Evolutionary conservation across 2,329 filamentous ascomycete species (phyloP).

Genomic region (Trichoderma sp.): DNA sequence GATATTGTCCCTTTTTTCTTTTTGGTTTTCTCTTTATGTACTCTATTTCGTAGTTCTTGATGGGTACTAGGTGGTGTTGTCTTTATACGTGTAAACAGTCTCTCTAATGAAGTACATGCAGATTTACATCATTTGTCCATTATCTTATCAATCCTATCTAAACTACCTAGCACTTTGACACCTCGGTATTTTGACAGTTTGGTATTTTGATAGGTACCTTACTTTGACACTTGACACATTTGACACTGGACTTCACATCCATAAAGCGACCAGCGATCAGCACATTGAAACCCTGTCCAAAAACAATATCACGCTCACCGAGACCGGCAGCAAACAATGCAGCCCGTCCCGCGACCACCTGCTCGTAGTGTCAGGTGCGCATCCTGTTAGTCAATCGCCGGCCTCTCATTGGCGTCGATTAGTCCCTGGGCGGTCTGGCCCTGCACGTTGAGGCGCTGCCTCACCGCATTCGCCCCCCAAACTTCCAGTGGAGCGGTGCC

Average conservation of each 20-base stretch:
- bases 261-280: not conserved
- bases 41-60: not conserved
- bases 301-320: not conserved
- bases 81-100: not conserved
- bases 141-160: not conserved
- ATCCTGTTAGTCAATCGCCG: not conserved
- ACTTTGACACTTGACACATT: not conserved
- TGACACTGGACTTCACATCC: not conserved
- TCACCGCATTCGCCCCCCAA: constrained; percentile 8
- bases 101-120: not conserved
- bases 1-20: not conserved
- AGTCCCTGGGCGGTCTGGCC: not conserved
- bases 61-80: no score
- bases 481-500: constrained; percentile 3
- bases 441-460: constrained; percentile 1
- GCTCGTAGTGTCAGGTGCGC: constrained; percentile 4
- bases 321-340: constrained; percentile 13
- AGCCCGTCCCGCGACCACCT: not conserved
- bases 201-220: no score
- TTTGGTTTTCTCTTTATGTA: not conserved
- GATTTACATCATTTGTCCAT: not conserved
- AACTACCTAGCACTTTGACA: not conserved
- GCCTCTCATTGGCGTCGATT: not conserved
- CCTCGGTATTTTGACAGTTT: not conserved
- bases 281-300: not conserved